Base-by-base conservation (phyloP, 495 filamentous ascomycete species). In the Aspergillus mulundensis region DNA sequence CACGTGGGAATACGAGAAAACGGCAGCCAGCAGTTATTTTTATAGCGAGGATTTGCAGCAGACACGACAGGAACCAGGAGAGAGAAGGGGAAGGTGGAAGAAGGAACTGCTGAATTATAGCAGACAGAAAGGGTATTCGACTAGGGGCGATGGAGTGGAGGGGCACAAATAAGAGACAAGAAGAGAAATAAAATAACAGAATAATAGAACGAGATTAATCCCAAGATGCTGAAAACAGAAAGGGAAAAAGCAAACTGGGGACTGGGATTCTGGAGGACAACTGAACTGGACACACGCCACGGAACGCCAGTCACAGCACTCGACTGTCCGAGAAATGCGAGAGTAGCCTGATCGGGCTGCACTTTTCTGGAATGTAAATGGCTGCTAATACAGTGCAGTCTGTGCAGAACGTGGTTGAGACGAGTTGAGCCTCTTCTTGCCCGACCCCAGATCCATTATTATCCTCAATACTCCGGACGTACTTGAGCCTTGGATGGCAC, bases 1-100 rank as follows among this genome's bases (percentile, higher is more conserved):
- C 60, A 65, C 62, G 62, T 65, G 62, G 63, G 58, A 66, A 66
- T 66, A 66, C 63, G 63, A 66, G 63, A 63, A 61, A 66, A 66
- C 60, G 63, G 63, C 46, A 56, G 49, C 54, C 46, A 61, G 48
- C 18, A 44, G 56, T 48, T 58, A 53, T 58, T 62, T 48, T 46
- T 48, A 50, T 47, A 58, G 45, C 45, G 43, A 46, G 21, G 43
- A 46, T 46, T 44, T 24, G 43, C 43, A 46, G 43, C 20, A 24
- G 16, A 19, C 14, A 36, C 32, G 41, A 28, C 43, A 46, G 59
- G 54, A 61, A 61, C 53, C 42, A 30, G 55, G 52, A 43, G 25
- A 30, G 18, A 57, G 53, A 46, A 59, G 53, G 40, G 46, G 46
- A 58, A 46, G 42, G 46, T 32, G 34, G 36, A 38, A 43, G 48